Evolutionary conservation across 2,329 filamentous ascomycete genomes (phyloP).

Genomic region (Dactylonectria macrodidyma): DNA sequence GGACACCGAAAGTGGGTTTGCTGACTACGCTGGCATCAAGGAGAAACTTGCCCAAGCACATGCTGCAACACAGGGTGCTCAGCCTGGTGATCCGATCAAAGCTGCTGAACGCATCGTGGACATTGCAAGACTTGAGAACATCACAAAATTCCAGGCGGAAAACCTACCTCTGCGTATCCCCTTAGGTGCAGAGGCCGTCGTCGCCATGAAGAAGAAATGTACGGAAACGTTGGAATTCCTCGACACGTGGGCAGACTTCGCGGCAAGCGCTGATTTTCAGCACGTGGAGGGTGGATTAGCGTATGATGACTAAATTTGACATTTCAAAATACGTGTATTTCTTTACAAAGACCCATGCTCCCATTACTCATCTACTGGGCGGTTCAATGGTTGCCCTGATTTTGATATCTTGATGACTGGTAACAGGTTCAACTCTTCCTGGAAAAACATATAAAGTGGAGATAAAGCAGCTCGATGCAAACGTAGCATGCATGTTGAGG

Average conservation of each 20-base stretch:
- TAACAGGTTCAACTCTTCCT: no score
- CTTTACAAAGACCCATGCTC: no score
- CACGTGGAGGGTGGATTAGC: no score
- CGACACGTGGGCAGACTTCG: background rate
- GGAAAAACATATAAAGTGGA: no score
- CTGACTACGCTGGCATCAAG: slow-evolving; percentile 3
- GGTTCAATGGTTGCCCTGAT: no score
- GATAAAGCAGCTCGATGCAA: no score
- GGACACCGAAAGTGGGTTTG: background rate
- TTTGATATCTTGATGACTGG: no score
- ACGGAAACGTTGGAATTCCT: slow-evolving; percentile 4
- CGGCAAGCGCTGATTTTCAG: slow-evolving; percentile 1
- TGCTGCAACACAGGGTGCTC: background rate
- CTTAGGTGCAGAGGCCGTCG: background rate
- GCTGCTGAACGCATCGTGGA: slow-evolving; percentile 9
- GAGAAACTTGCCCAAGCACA: background rate
- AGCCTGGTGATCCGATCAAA: slow-evolving; percentile 1
- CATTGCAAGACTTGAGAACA: slow-evolving; percentile 8
- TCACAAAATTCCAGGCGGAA: background rate
- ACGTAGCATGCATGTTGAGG: no score
- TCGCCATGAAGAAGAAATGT: slow-evolving; percentile 8
- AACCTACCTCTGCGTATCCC: slow-evolving; percentile 7
- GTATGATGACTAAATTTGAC: no score
- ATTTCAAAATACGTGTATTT: no score
- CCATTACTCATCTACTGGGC: no score